Base-by-base conservation (phyloP, 345 rosid genomes). In the Arabis alpina region DNA sequence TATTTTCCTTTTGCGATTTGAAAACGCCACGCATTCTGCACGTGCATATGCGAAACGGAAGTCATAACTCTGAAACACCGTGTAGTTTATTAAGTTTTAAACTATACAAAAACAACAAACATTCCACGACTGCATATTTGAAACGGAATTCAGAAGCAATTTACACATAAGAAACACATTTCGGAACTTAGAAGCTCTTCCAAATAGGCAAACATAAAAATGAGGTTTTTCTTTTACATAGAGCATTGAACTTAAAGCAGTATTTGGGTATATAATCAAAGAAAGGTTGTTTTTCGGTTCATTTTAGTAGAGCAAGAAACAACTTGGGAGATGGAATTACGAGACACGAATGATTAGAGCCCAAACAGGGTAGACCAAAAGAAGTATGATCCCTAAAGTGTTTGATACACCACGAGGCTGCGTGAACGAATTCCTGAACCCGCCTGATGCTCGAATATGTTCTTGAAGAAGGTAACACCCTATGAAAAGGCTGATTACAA, bases 381-480 rank as follows among this genome's bases (percentile, higher is more conserved):
- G 85, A 73, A 91, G 85, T 58, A 89, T 73, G 74, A 93, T 89
- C 45, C 98, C 97, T 14, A 89, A 0, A 0, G 95, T 91, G 87
- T 89, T 93, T 34, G 97, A 89, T 34, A 89, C 78, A 62, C 97
- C 96, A 40, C 89, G 86, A 27, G 85, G 65, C 59, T 81, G 90
- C 3, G 95, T 89, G 67, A 93, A 86, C 2, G 97, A 85, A 37
- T 91, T 89, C 70, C 96, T 83, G 82, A 93, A 87, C 63, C 98
- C 98, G 6, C 95, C 98, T 0, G 96, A 82, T n/a, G 92, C 96
- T 50, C 95, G 77, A 61, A 93, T 84, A 80, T 93, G 96, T 70
- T 93, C 91, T 80, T 93, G 98, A 55, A 93, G 76, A 4, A 91
- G 81, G 84, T 86, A 93, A 61, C 97, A 91, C 1, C 87, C 97